phyloP scores from a whole-genome alignment of 1,284 basidiomycete species.

The Leccinum brunneo-olivaceum region DNA sequence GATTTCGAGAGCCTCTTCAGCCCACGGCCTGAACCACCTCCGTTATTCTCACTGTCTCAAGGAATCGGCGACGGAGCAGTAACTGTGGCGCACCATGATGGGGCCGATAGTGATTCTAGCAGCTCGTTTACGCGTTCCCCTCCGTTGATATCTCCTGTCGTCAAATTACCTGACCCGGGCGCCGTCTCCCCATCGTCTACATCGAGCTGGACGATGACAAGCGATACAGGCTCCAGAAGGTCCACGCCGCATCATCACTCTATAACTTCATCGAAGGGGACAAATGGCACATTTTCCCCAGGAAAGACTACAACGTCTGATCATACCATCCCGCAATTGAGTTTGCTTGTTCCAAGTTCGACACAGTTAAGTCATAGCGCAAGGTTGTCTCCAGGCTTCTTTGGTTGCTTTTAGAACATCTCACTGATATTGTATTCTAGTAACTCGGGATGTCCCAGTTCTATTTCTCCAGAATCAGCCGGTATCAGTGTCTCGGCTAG shows the following conservation, averaged over 20 bases:
- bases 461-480: constrained; percentile 31
- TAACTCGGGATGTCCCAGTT: constrained; percentile 24
- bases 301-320: constrained; percentile 10
- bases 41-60: constrained; percentile 20
- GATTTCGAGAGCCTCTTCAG: constrained; percentile 26
- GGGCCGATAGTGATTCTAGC: constrained; percentile 16
- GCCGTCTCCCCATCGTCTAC: constrained; percentile 20
- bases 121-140: constrained; percentile 26
- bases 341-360: constrained; percentile 24
- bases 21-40: constrained; percentile 23
- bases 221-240: constrained; percentile 20
- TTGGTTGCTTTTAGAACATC: not conserved
- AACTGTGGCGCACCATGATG: constrained; percentile 11
- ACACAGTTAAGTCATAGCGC: constrained; percentile 10
- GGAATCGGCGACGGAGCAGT: constrained; percentile 1
- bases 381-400: constrained; percentile 12
- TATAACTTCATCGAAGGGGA: constrained; percentile 9
- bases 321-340: constrained; percentile 22
- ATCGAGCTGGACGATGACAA: constrained; percentile 29
- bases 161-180: constrained; percentile 26
- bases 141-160: constrained; percentile 26
- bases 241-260: constrained; percentile 10
- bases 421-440: constrained; percentile 18
- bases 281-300: constrained; percentile 6
- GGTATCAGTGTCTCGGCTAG: constrained; percentile 29